phyloP scores from a whole-genome alignment of 495 filamentous ascomycete genomes.

The Trichocladium uniseriatum region DNA sequence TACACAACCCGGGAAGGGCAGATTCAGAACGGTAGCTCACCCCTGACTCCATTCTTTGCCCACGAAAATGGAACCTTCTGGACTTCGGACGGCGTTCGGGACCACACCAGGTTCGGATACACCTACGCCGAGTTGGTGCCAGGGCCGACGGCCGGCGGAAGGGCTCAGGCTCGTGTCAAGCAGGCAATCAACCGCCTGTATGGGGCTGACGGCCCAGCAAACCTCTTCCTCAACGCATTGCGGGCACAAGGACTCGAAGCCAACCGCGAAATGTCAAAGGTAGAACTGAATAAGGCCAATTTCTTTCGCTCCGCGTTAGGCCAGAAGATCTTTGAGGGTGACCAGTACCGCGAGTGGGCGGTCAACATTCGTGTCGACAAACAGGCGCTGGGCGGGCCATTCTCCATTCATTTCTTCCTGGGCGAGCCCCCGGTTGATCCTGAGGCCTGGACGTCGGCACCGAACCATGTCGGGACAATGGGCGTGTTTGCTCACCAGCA shows the following conservation, averaged over 20 bases:
- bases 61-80: conserved; percentile 39
- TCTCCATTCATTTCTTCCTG: conserved; percentile 53
- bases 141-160: conserved; percentile 16
- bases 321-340: conserved; percentile 18
- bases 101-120: conserved; percentile 45
- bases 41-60: conserved; percentile 40
- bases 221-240: conserved; percentile 20
- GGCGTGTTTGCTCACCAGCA: conserved; percentile 38
- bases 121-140: conserved; percentile 48
- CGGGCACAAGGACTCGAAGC: conserved; percentile 4
- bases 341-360: conserved; percentile 48
- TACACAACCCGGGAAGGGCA: conserved; percentile 42
- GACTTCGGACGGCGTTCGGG: conserved; percentile 37
- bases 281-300: background rate
- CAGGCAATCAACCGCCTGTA: conserved; percentile 47
- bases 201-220: conserved; percentile 34
- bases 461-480: conserved; percentile 45
- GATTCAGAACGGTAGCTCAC: conserved; percentile 30
- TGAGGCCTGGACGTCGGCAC: conserved; percentile 32
- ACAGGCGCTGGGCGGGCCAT: conserved; percentile 45
- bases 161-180: conserved; percentile 27
- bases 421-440: conserved; percentile 37
- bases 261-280: background rate
- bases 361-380: conserved; percentile 49
- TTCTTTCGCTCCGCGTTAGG: background rate